Base-by-base conservation (phyloP, 1,284 basidiomycete species). In the Athelia psychrophila region DNA sequence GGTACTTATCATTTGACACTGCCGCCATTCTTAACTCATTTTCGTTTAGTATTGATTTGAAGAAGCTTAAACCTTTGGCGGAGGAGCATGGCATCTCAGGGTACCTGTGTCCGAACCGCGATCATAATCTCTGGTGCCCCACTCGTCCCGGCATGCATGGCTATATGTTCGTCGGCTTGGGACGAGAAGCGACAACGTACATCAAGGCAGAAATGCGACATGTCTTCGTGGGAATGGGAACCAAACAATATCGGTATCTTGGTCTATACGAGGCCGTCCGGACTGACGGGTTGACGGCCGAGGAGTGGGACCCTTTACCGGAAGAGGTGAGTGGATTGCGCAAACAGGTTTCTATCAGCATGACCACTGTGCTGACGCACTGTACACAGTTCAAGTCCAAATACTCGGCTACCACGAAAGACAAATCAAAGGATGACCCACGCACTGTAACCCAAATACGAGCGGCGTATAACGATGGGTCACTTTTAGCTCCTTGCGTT, bases 91-190 rank as follows among this genome's bases (percentile, higher is more conserved):
- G 60, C 35, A 64, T 73, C n/a, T 59, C 60, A n/a, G 68, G 65
- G 25, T 74, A 74, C 56, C 57, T 77, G 2, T 75, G 73, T 51
- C 75, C 75, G 3, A 67, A 71, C 16, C 54, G 72, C 3, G 67
- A 69, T 35, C 68, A 71, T 47, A 76, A 77, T 50, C 73, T 74
- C 13, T 78, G 75, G 76, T 74, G 72, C 49, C 75, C 75, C 3
- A 60, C 62, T 15, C 54, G 45, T 3, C 70, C 73, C 10, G 75
- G 75, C 20, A 59, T 71, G 50, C 72, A 76, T 48, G 75, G 75
- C 8, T 78, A 70, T 51, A 74, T 77, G 58, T 77, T 78, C 44
- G 73, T 77, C 19, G 75, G 74, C 16, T 65, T 76, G 48, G 71
- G 70, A 13, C 66, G 60, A 42, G 74, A 76, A 40, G 64, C 61